Conservation (phyloP, 1,139 yeast species). For the Pichia sp. region DNA sequence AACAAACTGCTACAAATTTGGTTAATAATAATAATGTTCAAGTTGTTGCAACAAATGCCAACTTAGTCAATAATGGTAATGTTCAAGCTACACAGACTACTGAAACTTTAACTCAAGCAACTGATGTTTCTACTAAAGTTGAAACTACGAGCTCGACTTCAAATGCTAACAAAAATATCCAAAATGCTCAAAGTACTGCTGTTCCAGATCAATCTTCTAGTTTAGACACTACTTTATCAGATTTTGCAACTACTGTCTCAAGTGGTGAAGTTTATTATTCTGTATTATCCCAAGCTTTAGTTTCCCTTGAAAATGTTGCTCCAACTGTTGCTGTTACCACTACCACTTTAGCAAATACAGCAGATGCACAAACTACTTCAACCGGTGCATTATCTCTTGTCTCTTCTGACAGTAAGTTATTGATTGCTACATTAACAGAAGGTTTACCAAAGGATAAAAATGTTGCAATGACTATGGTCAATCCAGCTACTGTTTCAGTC, state of each 20-base stretch:
- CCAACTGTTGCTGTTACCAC: slow-evolving; percentile 21
- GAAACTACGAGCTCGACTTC: slow-evolving; percentile 4
- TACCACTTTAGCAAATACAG: slow-evolving; percentile 12
- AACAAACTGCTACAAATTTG: slow-evolving; percentile 14
- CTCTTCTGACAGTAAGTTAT: slow-evolving; percentile 15
- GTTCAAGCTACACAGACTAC: slow-evolving; percentile 10
- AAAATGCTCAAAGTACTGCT: slow-evolving; percentile 14
- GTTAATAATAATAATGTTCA: not conserved
- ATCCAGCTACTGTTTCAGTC: slow-evolving; percentile 18
- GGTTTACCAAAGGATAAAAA: slow-evolving; percentile 25
- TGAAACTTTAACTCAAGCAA: not conserved
- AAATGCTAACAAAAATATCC: slow-evolving; percentile 2
- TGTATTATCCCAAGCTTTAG: slow-evolving; percentile 30
- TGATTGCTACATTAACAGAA: slow-evolving; percentile 15
- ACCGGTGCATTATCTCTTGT: slow-evolving; percentile 15
- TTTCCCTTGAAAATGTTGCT: slow-evolving; percentile 14
- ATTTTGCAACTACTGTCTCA: not conserved
- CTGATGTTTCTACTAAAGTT: slow-evolving; percentile 22
- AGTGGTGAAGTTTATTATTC: slow-evolving; percentile 19
- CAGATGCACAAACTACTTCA: slow-evolving; percentile 8
- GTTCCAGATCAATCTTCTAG: slow-evolving; percentile 4
- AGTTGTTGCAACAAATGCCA: slow-evolving; percentile 7
- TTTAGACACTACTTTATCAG: not conserved
- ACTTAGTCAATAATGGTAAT: not conserved
- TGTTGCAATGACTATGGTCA: slow-evolving; percentile 13